phyloP scores from a whole-genome alignment of 371 early-diverging fungal genomes.

The Syncephalis plumigaleata region DNA sequence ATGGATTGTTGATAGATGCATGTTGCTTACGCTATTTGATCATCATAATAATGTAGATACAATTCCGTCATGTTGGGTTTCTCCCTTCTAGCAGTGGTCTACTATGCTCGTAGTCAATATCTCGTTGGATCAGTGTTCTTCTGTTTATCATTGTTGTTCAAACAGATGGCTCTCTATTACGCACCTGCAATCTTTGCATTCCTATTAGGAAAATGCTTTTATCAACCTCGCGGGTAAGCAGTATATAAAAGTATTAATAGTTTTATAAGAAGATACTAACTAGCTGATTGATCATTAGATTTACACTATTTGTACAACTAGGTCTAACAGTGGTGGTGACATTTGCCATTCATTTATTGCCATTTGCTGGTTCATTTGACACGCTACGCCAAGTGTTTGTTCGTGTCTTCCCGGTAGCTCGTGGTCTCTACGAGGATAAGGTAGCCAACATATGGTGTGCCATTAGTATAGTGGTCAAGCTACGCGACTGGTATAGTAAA shows the following conservation, averaged over 20 bases:
- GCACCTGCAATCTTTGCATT: constrained; percentile 77
- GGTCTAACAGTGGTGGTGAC: constrained; percentile 56
- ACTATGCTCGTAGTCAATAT: constrained; percentile 34
- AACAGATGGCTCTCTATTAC: constrained; percentile 94
- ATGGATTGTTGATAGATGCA: background rate
- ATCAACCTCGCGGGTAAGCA: constrained; percentile 2
- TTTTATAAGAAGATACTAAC: background rate
- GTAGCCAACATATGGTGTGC: constrained; percentile 96
- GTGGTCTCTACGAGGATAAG: constrained; percentile 94
- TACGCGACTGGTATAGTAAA: constrained; percentile 41
- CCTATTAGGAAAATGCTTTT: constrained; percentile 57
- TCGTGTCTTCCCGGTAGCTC: constrained; percentile 81
- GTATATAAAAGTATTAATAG: background rate
- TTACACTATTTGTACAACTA: constrained; percentile 23
- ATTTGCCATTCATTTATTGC: constrained; percentile 39
- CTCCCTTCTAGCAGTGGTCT: constrained; percentile 50
- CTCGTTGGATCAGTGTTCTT: constrained; percentile 60
- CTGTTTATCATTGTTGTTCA: constrained; percentile 66
- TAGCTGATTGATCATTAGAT: background rate
- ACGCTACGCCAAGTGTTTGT: constrained; percentile 57
- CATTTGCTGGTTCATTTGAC: constrained; percentile 43
- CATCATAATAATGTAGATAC: constrained; percentile 27
- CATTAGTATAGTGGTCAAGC: constrained; percentile 61
- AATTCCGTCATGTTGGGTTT: constrained; percentile 90
- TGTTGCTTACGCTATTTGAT: background rate